Evolutionary conservation across 169 alveolate genomes (phyloP), one percentile per base, ranked within the genome.

Genomic region (Eimeria necatrix): DNA sequence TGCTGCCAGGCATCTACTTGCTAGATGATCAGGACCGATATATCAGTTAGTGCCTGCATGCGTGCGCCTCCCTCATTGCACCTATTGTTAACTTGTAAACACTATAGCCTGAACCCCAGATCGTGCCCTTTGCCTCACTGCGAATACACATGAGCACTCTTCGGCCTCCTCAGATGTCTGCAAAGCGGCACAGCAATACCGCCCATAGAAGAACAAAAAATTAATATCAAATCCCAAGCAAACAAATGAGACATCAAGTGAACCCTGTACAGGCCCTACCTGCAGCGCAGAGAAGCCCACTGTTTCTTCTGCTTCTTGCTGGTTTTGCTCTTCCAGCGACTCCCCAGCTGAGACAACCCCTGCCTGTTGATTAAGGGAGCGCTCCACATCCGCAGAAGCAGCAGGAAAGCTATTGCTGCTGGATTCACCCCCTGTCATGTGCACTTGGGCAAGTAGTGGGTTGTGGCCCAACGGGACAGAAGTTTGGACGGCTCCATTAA

Each of bases 111-210:
- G 41, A 32, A 32, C 41, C 41, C 41, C 41, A 32, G 26, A 18
- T 71, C 83, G 56, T 71, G 48, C 14, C 41, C 0, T 18, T 18
- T 83, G 59, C 12, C 91, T 83, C 68, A 83, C 91, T 53, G 59
- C 71, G 18, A 83, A 83, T 12, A 56, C 74, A 52, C 91, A 83
- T 12, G 91, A 83, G 91, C 91, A 83, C 46, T 83, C 91, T 26
- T 52, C 91, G 4, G 56, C 56, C 46, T 56, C 73, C 56, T 32
- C 59, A 20, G 91, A 83, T 22, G 91, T 52, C 74, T 83, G 91
- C 73, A 24, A 51, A 83, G 49, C 4, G 26, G 76, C 51, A n/a
- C 4, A 32, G 41, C 41, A 32, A 32, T 32, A 32, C 2, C 41
- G 41, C 41, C 2, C 41, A 32, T 32, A 32, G 41, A 32, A 2